Percentiles rank a stretch among this genome's conserved stretches.
These are phyloP conservation scores for Naganishia kalamii DNA, from an alignment of 768 basidiomycete species.

Conservation along the genomic window DNA sequence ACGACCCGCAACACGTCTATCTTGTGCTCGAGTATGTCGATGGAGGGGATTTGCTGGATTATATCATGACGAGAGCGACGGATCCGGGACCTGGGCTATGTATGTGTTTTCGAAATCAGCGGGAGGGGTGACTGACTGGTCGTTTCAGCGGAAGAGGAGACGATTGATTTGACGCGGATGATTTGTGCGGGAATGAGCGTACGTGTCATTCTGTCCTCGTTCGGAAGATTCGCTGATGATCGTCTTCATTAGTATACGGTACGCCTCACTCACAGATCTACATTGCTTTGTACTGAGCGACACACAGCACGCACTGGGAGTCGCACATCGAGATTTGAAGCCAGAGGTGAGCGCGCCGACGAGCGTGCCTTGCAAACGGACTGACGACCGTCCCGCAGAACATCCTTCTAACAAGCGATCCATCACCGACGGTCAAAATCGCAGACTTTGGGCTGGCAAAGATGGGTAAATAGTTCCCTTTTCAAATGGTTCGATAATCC, in stretches of 20 bases:
- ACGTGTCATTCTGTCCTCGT: neutral
- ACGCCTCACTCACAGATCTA: too few species aligned
- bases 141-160: conserved; percentile 47
- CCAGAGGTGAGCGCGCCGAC: conserved; percentile 52
- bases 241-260: conserved; percentile 17
- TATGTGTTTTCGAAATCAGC: conserved; percentile 47
- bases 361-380: neutral
- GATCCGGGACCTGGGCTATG: conserved; percentile 53
- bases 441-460: conserved; percentile 97
- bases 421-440: conserved; percentile 71
- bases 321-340: conserved; percentile 90
- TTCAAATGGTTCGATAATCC: neutral
- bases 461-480: conserved; percentile 43
- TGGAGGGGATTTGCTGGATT: conserved; percentile 82
- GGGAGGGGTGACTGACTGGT: conserved; percentile 1
- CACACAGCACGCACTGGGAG: conserved; percentile 54
- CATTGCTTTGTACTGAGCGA: conserved; percentile 50
- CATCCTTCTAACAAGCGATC: conserved; percentile 53
- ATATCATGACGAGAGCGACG: conserved; percentile 51
- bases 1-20: conserved; percentile 53
- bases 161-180: conserved; percentile 69
- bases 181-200: conserved; percentile 62
- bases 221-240: neutral
- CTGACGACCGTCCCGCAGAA: neutral
- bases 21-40: conserved; percentile 76